Conservation (phyloP, 345 rosid species). For the Carallia pectinifolia region DNA sequence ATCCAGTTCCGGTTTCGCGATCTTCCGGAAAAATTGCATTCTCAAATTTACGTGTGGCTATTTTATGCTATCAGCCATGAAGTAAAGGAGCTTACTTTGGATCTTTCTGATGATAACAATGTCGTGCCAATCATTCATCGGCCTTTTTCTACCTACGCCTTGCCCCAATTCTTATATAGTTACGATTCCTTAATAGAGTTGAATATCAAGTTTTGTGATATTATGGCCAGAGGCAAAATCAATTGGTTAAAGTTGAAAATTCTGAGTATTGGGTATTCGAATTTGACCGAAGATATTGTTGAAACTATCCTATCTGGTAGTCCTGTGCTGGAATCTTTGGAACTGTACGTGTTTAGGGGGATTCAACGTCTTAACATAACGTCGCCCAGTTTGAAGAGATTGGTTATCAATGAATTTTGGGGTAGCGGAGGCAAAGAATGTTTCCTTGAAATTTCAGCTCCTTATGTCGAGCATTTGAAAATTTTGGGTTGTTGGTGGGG, state of each 20-base stretch:
- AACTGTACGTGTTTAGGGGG: background rate
- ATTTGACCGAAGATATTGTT: background rate
- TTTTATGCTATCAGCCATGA: too few relatives aligned
- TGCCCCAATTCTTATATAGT: background rate
- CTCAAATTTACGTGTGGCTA: too few relatives aligned
- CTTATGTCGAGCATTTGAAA: slow-evolving; percentile 1
- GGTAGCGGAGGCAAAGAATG: too few relatives aligned
- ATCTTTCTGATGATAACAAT: too few relatives aligned
- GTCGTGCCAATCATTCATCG: too few relatives aligned
- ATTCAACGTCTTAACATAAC: background rate
- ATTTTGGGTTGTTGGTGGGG: background rate
- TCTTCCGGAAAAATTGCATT: too few relatives aligned
- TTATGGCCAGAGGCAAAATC: background rate
- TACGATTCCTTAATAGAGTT: background rate
- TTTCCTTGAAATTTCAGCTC: background rate
- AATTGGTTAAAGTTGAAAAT: background rate
- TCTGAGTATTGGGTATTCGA: background rate
- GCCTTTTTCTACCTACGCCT: background rate
- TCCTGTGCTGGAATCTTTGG: background rate
- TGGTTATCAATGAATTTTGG: too few relatives aligned
- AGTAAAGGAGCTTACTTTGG: too few relatives aligned
- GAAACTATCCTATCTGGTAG: slow-evolving; percentile 8
- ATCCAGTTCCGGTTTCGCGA: too few relatives aligned
- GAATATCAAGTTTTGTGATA: background rate
- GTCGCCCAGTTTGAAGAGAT: background rate